Evolutionary conservation across 331 rosid species (phyloP), one percentile per base, ranked within the genome.

Genomic region (Malus hybrid): DNA sequence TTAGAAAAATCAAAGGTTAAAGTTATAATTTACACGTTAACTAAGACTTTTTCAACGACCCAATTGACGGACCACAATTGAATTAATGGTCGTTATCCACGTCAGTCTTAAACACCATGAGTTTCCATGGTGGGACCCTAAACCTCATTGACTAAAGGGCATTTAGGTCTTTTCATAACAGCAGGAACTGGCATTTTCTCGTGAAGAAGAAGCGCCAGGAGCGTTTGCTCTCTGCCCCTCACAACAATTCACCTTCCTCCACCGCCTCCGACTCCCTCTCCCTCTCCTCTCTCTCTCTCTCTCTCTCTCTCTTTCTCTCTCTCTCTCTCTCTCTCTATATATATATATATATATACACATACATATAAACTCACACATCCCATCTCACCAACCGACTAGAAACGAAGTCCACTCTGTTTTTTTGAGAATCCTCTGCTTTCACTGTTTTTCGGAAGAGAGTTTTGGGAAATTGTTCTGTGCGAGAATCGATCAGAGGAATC

Each of bases 201-300:
- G 92, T 91, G 97, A 86, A 83, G 81, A 78, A 86, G 86, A 83
- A 86, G 93, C 93, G 84, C 89, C 83, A 22, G 87, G 84, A 87
- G 84, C 83, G 91, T 71, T 72, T 82, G 66, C 81, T 34, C 55
- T 53, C 57, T 74, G 68, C 57, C 84, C 76, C 69, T 74, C 88
- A 68, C 82, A 80, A 70, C 82, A 82, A 68, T 74, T 84, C 81
- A 66, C 81, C 77, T 77, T 84, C 84, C 75, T 73, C 86, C 82
- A 72, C 63, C 84, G 39, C 78, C 83, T 29, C 78, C 66, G 66
- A 42, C 33, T 14, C 63, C 56, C 20, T 6, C 56, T 2, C 63
- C 42, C 42, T 34, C 42, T 34, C 42, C 42, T 34, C 42, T 34
- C 63, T 34, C 68, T 50, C 69, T 34, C 72, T 75, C 33, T 71